A percentile compares a stretch with the other conserved stretches of the same genome.
phyloP scores from a whole-genome alignment of 129 eudicot genomes.

The Rutidosis leptorrhynchoides region DNA sequence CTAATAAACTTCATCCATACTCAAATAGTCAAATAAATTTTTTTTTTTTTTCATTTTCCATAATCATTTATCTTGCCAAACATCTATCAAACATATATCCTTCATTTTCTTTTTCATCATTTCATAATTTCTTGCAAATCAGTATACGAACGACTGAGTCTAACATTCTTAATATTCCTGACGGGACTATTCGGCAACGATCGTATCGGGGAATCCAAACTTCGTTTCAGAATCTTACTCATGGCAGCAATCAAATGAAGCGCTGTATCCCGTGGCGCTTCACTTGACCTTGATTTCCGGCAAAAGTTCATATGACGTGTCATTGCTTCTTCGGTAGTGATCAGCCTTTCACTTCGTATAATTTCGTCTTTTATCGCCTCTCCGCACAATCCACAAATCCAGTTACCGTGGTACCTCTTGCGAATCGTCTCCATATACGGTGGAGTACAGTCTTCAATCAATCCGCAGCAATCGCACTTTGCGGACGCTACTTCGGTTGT shows the following conservation, averaged over 20 bases:
- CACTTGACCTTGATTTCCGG: constrained; percentile 36
- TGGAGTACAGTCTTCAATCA: constrained; percentile 78
- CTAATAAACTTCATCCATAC: too few relatives aligned
- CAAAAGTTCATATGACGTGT: constrained; percentile 55
- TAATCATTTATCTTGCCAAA: background rate
- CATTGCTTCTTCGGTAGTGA: constrained; percentile 59
- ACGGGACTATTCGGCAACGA: constrained; percentile 33
- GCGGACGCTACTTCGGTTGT: constrained; percentile 23
- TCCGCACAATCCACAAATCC: constrained; percentile 81
- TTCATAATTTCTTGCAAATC: constrained; percentile 25
- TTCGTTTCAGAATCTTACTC: constrained; percentile 58
- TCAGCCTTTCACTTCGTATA: constrained; percentile 34
- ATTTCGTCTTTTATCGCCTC: constrained; percentile 76
- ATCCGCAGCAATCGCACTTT: constrained; percentile 65
- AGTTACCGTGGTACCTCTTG: constrained; percentile 45
- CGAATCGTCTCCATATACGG: constrained; percentile 47
- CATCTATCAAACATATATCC: background rate
- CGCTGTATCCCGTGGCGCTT: constrained; percentile 44
- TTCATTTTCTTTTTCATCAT: constrained; percentile 2
- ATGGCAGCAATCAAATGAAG: constrained; percentile 54
- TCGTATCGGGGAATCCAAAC: constrained; percentile 57
- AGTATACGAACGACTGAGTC: constrained; percentile 22
- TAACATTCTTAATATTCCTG: background rate
- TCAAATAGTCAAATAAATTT: too few relatives aligned
- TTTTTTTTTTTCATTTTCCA: too few relatives aligned